Conservation (phyloP, 2,329 filamentous ascomycete genomes). For the Aaosphaeria arxii region DNA sequence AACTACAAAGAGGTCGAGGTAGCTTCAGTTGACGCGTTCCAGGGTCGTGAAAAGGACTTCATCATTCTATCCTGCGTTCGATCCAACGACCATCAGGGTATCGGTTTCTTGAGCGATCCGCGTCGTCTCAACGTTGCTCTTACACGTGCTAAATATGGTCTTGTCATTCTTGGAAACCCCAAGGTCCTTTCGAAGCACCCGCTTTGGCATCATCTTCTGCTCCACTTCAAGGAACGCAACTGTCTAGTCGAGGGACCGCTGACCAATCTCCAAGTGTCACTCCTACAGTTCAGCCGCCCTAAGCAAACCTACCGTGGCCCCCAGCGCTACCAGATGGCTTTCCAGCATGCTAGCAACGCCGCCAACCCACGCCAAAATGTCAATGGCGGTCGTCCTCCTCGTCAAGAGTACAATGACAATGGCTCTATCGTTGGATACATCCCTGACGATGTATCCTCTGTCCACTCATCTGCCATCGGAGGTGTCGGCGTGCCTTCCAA, state of each 20-base stretch:
- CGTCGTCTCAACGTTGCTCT: slow-evolving; percentile 95
- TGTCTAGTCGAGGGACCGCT: slow-evolving; percentile 94
- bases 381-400: slow-evolving; percentile 49
- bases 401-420: slow-evolving; percentile 63
- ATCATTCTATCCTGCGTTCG: slow-evolving; percentile 97
- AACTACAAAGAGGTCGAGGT: slow-evolving; percentile 98
- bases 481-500: slow-evolving; percentile 76
- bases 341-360: slow-evolving; percentile 63
- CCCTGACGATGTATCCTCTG: slow-evolving; percentile 92
- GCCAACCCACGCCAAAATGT: slow-evolving; percentile 43
- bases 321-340: slow-evolving; percentile 80
- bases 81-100: slow-evolving; percentile 98
- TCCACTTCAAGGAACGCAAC: slow-evolving; percentile 96
- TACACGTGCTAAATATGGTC: slow-evolving; percentile 92
- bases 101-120: slow-evolving; percentile 96
- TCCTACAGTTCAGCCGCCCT: slow-evolving; percentile 91
- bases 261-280: slow-evolving; percentile 90
- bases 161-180: slow-evolving; percentile 95
- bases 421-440: slow-evolving; percentile 94
- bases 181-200: slow-evolving; percentile 98
- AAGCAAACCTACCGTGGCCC: slow-evolving; percentile 89
- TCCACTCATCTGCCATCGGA: slow-evolving; percentile 87
- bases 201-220: slow-evolving; percentile 90
- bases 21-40: slow-evolving; percentile 96
- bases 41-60: slow-evolving; percentile 98